Evolutionary conservation across 106 monocot species (phyloP), one percentile per base, ranked within the genome.

Genomic region (Alisma plantagoaquatica): DNA sequence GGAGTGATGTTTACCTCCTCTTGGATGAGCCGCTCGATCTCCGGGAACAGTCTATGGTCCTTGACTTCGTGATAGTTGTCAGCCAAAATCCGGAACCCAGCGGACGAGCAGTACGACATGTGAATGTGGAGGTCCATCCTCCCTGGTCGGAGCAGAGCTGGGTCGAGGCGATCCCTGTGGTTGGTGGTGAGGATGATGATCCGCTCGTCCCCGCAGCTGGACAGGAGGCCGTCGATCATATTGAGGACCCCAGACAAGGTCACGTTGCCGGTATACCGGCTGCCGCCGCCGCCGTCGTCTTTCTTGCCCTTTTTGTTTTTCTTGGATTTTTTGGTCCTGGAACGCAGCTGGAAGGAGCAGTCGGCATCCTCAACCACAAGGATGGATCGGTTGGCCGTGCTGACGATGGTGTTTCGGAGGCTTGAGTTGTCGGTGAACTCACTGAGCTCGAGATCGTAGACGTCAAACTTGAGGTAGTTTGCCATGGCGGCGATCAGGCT

Each of bases 401-500:
- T 45, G 14, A 69, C n/a, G 28, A 69, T 59, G 26, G 61, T 35
- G 23, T 51, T 33, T 1, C 44, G 35, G 30, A 69, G 52, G 8
- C 53, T 53, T 31, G 23, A 2, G 24, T 24, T 29, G 48, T 59
- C 24, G 48, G 31, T 2, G 23, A 27, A 18, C 20, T 28, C 10
- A 12, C 53, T 25, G 19, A 59, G 60, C 16, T 69, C 44, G 52
- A 69, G 53, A 16, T 69, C 60, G 53, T 69, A 69, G 6, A 69
- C 27, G 22, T 69, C 69, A 53, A 59, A 69, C 23, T 30, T 23
- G 35, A 69, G 61, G 53, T 59, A 61, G 4, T 45, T 69, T 14
- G 60, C 69, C 53, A 69, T 69, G 43, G 69, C 69, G 12, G 69
- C 69, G 51, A 35, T 58, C 50, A 69, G 61, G 60, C 43, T 60